Percentiles rank a stretch among this genome's conserved stretches.
These are phyloP conservation scores for Parathielavia appendiculata DNA, from an alignment of 495 filamentous ascomycete species.

Conservation along the genomic window DNA sequence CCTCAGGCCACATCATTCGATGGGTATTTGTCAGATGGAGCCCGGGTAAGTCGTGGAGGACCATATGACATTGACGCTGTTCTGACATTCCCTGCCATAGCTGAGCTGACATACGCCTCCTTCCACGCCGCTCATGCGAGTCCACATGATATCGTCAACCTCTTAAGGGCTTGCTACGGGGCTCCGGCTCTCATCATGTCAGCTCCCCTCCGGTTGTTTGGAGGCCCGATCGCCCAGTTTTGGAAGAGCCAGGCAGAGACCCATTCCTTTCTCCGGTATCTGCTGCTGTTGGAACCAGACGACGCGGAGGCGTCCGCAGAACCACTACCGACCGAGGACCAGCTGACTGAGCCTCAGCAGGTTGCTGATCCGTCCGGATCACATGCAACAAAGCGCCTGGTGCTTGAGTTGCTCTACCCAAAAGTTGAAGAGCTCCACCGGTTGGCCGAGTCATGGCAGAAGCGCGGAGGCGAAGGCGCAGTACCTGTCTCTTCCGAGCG, in stretches of 20 bases:
- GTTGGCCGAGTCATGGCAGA: constrained; percentile 42
- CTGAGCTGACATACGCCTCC: constrained; percentile 38
- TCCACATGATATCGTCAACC: constrained; percentile 40
- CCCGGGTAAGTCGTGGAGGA: constrained; percentile 47
- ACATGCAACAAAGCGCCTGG: constrained; percentile 41
- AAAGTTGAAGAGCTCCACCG: constrained; percentile 42
- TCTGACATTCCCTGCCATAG: constrained; percentile 20
- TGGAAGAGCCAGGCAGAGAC: constrained; percentile 28
- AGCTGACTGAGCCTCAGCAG: constrained; percentile 12
- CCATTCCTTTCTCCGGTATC: constrained; percentile 34
- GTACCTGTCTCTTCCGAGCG: constrained; percentile 41
- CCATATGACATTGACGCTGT: neutral
- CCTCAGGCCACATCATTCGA: constrained; percentile 62
- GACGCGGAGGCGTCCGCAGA: neutral
- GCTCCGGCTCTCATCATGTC: constrained; percentile 25
- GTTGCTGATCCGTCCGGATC: constrained; percentile 35
- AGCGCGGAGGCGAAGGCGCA: constrained; percentile 36
- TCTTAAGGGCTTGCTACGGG: constrained; percentile 44
- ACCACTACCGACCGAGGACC: constrained; percentile 2
- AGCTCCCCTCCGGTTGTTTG: constrained; percentile 32
- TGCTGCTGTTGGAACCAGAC: constrained; percentile 36
- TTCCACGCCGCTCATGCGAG: constrained; percentile 38
- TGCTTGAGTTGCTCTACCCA: constrained; percentile 45
- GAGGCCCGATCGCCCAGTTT: constrained; percentile 35
- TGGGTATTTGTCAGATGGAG: constrained; percentile 81